phyloP scores from a whole-genome alignment of 202 grass and related monocot genomes.

The Eragrostis tef region DNA sequence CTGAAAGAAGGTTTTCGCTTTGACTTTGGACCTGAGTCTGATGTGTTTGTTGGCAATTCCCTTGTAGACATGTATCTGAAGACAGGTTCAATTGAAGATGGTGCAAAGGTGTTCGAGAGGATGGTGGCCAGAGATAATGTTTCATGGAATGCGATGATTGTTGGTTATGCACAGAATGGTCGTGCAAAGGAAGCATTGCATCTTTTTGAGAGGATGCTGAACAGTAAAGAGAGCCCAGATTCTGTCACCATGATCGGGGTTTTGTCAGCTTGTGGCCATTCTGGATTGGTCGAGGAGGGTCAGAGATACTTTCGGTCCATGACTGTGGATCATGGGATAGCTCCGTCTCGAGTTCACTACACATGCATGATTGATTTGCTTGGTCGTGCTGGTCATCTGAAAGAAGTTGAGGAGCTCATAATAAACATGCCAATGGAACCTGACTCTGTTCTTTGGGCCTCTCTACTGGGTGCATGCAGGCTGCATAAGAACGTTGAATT shows the following conservation, averaged over 20 bases:
- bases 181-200: constrained; percentile 59
- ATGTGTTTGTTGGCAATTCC: constrained; percentile 84
- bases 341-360: constrained; percentile 67
- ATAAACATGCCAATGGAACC: constrained; percentile 67
- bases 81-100: constrained; percentile 66
- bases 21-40: constrained; percentile 61
- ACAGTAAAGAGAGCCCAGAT: constrained; percentile 59
- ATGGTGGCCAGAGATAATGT: constrained; percentile 68
- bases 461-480: constrained; percentile 70
- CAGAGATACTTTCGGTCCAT: constrained; percentile 62
- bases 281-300: constrained; percentile 73
- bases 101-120: constrained; percentile 65
- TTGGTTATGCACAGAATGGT: constrained; percentile 75
- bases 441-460: constrained; percentile 69
- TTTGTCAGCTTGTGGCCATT: constrained; percentile 72
- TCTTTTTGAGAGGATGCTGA: constrained; percentile 70
- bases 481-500: constrained; percentile 71
- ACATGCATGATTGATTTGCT: constrained; percentile 85
- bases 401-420: constrained; percentile 69
- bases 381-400: constrained; percentile 69
- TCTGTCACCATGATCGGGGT: constrained; percentile 76
- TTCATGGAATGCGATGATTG: constrained; percentile 79
- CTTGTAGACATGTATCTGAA: constrained; percentile 89
- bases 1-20: constrained; percentile 80
- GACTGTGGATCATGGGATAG: constrained; percentile 61